These are phyloP conservation scores for Euphorbia corollata DNA, from an alignment of 441 rosid species.

Conservation along the genomic window DNA sequence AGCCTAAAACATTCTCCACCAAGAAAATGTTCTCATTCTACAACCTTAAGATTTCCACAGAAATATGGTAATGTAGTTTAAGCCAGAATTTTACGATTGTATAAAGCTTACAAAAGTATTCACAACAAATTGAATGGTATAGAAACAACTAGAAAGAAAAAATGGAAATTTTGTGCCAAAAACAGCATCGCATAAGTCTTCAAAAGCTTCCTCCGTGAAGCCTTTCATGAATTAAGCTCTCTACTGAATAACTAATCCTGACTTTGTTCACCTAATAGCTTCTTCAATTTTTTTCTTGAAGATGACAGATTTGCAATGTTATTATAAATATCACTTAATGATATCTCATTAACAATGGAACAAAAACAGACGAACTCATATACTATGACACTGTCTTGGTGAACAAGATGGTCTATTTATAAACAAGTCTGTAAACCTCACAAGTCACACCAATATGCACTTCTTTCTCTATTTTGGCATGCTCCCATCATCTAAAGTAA, in stretches of 20 bases:
- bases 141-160: not conserved
- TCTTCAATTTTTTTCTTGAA: not conserved
- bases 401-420: no score
- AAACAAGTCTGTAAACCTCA: not conserved
- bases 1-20: not conserved
- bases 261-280: not conserved
- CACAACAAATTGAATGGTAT: not conserved
- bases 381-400: not conserved
- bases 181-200: not conserved
- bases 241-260: not conserved
- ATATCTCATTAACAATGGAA: not conserved
- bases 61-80: not conserved
- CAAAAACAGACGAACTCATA: not conserved
- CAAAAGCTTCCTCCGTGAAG: not conserved
- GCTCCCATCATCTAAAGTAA: not conserved
- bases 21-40: not conserved
- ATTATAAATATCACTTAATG: not conserved
- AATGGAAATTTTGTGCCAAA: not conserved
- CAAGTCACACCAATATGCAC: not conserved
- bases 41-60: not conserved
- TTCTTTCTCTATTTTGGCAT: not conserved
- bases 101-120: not conserved
- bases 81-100: not conserved
- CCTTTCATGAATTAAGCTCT: constrained; percentile 5
- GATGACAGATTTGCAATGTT: not conserved